Evolutionary conservation across 2,329 filamentous ascomycete species (phyloP), one percentile per base, ranked within the genome.

Genomic region (Nemania diffusa): DNA sequence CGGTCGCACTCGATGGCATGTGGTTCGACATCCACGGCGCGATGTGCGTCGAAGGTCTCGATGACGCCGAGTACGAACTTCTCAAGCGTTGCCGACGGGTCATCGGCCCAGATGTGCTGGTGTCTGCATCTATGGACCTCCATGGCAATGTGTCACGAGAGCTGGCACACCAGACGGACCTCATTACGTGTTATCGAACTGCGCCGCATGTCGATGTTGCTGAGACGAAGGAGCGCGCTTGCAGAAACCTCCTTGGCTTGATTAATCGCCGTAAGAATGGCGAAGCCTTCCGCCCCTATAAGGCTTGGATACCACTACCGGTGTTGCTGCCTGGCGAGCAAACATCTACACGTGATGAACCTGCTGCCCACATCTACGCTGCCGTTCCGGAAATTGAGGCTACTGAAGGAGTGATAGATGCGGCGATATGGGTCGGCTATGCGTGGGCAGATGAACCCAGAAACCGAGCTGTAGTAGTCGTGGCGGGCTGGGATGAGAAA

Each of bases 1-100:
- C 73, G 22, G 67, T 71, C 8, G 69, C 70, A 0, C 64, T 86
- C 1, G 81, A 86, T 58, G 85, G 85, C 1, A 72, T 87, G 7
- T 87, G 84, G 84, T 84, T 85, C 62, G 84, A 87, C 67, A 87
- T 87, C 32, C 85, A 87, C 69, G 85, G 85, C 15, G 85, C 85
- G 3, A 87, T 87, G 84, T 84, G 81, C 51, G 84, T 87, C 0
- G 82, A 85, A 40, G 83, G 76, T 0, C 61, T 86, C 5, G 80
- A 83, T 42, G 85, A 87, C 69, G 75, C 74, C 1, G 85, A 87
- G 65, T 79, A 78, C 1, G 81, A 85, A 61, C 80, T 87, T 29
- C 76, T 87, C 22, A 73, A 74, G 13, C 81, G 83, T 0, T 79
- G 85, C 13, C 78, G 84, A 2, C 65, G 56, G 0, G 80, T 85